Evolutionary conservation across 1,284 basidiomycete species (phyloP).

Genomic region (Boletellus deceptivus): DNA sequence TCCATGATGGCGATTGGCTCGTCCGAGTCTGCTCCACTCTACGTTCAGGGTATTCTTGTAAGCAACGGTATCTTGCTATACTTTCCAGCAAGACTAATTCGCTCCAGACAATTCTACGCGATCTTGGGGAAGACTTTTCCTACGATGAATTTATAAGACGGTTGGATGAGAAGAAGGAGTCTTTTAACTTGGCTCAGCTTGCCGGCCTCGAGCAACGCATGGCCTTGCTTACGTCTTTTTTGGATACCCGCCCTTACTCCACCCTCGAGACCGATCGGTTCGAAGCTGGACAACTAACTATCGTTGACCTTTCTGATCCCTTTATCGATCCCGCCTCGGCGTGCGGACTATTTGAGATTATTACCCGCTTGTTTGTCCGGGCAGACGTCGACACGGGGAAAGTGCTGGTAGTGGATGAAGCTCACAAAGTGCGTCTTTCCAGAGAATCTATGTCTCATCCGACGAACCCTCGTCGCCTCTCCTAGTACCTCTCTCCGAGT

Average conservation of each 20-base stretch:
- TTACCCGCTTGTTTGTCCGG: conserved; percentile 63
- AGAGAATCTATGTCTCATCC: not conserved
- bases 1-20: conserved; percentile 67
- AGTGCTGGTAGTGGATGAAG: conserved; percentile 70
- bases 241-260: conserved; percentile 31
- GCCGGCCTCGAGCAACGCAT: conserved; percentile 58
- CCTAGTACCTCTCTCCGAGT: conserved; percentile 56
- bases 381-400: conserved; percentile 62
- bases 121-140: conserved; percentile 46
- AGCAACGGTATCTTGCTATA: conserved; percentile 18
- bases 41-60: conserved; percentile 63
- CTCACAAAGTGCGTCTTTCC: conserved; percentile 59
- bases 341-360: conserved; percentile 68
- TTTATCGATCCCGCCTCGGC: conserved; percentile 68
- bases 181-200: conserved; percentile 53
- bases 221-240: conserved; percentile 52
- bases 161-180: conserved; percentile 46
- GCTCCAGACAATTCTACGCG: conserved; percentile 40
- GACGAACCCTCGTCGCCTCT: not conserved
- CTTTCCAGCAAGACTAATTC: conserved; percentile 12
- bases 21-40: conserved; percentile 59
- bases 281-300: conserved; percentile 52
- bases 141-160: conserved; percentile 47
- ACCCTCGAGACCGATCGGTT: conserved; percentile 39
- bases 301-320: conserved; percentile 68